Base-by-base conservation (phyloP, 106 monocot species). In the Phalaenopsis aphrodite region DNA sequence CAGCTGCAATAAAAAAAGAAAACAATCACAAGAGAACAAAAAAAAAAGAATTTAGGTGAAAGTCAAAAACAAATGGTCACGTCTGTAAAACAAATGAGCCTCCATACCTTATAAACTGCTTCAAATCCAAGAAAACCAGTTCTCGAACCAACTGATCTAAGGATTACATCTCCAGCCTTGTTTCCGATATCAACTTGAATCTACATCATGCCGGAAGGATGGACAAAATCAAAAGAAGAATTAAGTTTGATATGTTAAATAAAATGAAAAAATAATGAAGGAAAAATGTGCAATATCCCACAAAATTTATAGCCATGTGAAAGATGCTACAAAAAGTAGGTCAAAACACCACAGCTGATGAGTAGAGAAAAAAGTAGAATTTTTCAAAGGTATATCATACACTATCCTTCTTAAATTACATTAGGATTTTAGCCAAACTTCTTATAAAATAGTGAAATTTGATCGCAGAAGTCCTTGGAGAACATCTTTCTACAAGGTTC, bases 151-250 rank as follows among this genome's bases (percentile, higher is more conserved):
- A 77, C 79, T 76, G 94, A 87, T 30, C 87, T 92, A 55, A 94
- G 80, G 81, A 91, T 21, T 55, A 94, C 82, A 75, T 88, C 88
- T 66, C 86, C 83, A 56, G 84, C 82, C 42, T 48, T 55, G 81
- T 81, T 98, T 52, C 86, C 91, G 75, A 92, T 91, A 84, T 94
- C 98, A 85, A 94, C 91, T 89, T 92, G 94, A 88, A 94, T 84
- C 97, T 97, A 78, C 55, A 85, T n/a, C 42, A 82, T 30, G 17
- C 36, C 47, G 16, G 30, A 77, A 11, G 5, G 66, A 42, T 45
- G 36, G 12, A 5, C 19, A 74, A 74, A 18, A 38, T 39, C 55
- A 80, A 58, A 23, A 30, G 7, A 77, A 61, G 1, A n/a, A 8
- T 39, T 69, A 69, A 82, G 55, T 68, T 74, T 42, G 5, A 55